Base-by-base conservation (phyloP, 331 rosid species). In the Ulmus americana region DNA sequence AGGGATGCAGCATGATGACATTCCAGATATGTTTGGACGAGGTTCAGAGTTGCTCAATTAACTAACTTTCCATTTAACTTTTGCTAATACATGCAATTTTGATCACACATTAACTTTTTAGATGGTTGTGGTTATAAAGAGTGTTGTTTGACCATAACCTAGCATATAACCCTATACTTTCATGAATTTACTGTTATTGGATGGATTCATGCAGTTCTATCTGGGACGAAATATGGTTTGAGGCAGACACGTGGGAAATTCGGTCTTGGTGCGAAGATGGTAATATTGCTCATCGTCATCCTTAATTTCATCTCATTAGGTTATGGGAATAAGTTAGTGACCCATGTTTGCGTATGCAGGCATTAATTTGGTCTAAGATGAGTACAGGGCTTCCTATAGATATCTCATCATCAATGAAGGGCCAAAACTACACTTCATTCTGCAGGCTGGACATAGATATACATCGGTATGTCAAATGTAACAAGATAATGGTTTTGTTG, bases 211-310 rank as follows among this genome's bases (percentile, higher is more conserved):
- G 82, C 83, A 92, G 97, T 92, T 77, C 77, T 92, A 14, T 92
- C 97, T 66, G 97, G 97, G 72, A 92, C 97, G 71, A 92, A 88
- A 77, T 92, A 92, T 65, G 97, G 96, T 80, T 79, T 88, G 81
- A 86, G 83, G 90, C 97, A 92, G 81, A 88, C 97, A 0, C 83
- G 96, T 6, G 96, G 97, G 53, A 92, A 92, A 84, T 92, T 88
- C 79, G 97, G 97, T 71, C 95, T 92, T 41, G 97, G 97, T 45
- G 97, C 97, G 10, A 92, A 92, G 86, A 92, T 92, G 97, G 97
- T 92, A 89, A 43, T 58, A 8, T 59, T 55, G 54, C 13, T 47
- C 13, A 46, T 58, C 69, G 7, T 55, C 45, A 75, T 51, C 56
- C 66, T 61, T 42, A 8, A 39, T 61, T 44, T 22, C 50, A 44